Base-by-base conservation (phyloP, 2,329 filamentous ascomycete species). In the Falciphora oryzae region DNA sequence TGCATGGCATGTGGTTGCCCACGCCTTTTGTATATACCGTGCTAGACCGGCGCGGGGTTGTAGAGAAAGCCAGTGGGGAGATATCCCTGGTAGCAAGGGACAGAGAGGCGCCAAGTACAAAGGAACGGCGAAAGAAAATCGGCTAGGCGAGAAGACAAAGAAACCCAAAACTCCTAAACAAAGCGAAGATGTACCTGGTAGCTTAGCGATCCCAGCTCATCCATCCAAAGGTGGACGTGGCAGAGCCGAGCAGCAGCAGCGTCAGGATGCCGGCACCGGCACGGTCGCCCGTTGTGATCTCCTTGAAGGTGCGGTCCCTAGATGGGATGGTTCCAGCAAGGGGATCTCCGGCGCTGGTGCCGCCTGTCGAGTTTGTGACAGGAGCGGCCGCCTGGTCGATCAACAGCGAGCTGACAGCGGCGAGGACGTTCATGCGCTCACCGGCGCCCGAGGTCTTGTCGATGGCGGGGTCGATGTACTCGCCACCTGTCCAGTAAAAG, bases 401-500 rank as follows among this genome's bases (percentile, higher is more conserved):
- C 29, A 84, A 70, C 50, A 79, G 75, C 6, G 77, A 79, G 50
- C 78, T 78, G 62, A 86, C 75, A 10, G 83, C 76, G 28, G 79
- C 79, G 31, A 84, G 74, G 0, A 78, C 82, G 66, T 78, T 81
- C 74, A 85, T 81, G 72, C 84, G 75, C 71, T 85, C 80, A 16
- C 83, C 82, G 65, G 84, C 80, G 59, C 78, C 79, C 14, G 72
- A 76, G 66, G 76, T 80, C 35, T 79, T 78, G 1, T 80, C 72
- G 18, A 38, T 60, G 22, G 44, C 28, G n/a, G 62, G 62, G 62
- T 63, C 62, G n/a, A 57, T 31, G 66, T 77, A 75, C 4, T 64
- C 70, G 0, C 79, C 77, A 0, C 74, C 69, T 57, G 66, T 81
- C 89, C 89, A 92, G 69, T 83, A 82, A 68, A 89, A 85, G n/a